Evolutionary conservation across 2,329 filamentous ascomycete species (phyloP), one percentile per base, ranked within the genome.

Genomic region (Talaromyces sp.): DNA sequence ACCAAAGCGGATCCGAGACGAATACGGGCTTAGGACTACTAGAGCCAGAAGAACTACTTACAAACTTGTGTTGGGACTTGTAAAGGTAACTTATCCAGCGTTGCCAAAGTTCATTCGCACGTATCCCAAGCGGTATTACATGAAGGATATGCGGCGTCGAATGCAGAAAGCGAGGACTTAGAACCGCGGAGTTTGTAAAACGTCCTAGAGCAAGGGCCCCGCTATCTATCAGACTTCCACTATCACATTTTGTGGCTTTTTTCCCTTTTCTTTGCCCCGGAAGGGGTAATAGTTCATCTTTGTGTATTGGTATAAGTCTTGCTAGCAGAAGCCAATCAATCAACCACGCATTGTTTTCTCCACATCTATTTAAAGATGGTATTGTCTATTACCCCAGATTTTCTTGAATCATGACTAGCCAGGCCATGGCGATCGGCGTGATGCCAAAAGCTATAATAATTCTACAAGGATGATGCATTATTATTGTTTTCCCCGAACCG

Each of bases 81-180:
- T 63, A 0, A 69, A 64, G 11, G 58, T 63, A 1, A 65, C 63
- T 2, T 72, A 73, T 56, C 69, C 68, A 6, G 57, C 57, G 25
- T 60, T 72, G 5, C 73, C 72, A 8, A 65, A 58, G 28, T 60
- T 57, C n/a, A 51, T 73, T 19, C 68, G 68, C 33, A 68, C 64
- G 2, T 67, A 66, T 57, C 71, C 70, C 2, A 68, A 67, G 62
- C 60, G 62, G 28, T 68, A 69, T 28, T 72, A 74, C 53, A 63
- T 73, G 64, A 69, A 69, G 63, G 72, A 74, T 57, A 73, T 74
- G 71, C 66, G 70, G 30, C 67, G 66, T 33, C 61, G 67, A 33
- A 55, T 68, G n/a, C 10, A 42, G n/a, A 33, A 63, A 47, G 42
- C 42, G n/a, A 47, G n/a, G 7, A 47, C 10, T 8, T 47, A 47